Evolutionary conservation across 305 asterid genomes (phyloP), one percentile per base, ranked within the genome.

Genomic region (Salvia sclarea): DNA sequence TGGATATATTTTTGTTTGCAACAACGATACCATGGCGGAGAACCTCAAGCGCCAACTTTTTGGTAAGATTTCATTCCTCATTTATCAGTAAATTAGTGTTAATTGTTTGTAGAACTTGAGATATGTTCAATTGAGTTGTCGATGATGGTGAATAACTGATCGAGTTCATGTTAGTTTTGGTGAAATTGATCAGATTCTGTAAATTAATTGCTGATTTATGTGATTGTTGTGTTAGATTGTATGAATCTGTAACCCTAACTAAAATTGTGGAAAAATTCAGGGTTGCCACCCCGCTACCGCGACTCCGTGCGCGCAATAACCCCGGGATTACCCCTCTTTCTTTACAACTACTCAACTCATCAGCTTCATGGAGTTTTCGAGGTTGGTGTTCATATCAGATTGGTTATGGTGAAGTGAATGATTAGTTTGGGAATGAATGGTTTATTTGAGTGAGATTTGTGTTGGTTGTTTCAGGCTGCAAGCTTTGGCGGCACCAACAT

Each of bases 1-100:
- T 9, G 99, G 99, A 0, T 95, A 95, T 75, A 95, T 95, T 17
- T 95, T 95, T 53, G 99, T 95, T 8, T 95, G 99, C 83, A 95
- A 95, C 79, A 95, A 95, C 65, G 99, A 95, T 77, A 95, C 99
- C 25, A 95, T 95, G 98, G 85, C 88, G 8, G 99, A 95, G 73
- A 92, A 95, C 83, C 96, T 95, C 80, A 85, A 89, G 79, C 89
- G 98, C 71, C 82, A 95, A 73, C 92, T 95, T 45, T 95, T 95
- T 69, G 99, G 99, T 95, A 81, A 81, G 11, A 14, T 8, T 31
- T 14, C 6, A 1, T 10, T 5, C 3, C n/a, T n/a, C n/a, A n/a
- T n/a, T n/a, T n/a, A n/a, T n/a, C n/a, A n/a, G n/a, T n/a, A n/a
- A n/a, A n/a, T n/a, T n/a, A n/a, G n/a, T n/a, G n/a, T n/a, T n/a